Evolutionary conservation across 2,329 filamentous ascomycete species (phyloP), one percentile per base, ranked within the genome.

Genomic region (Pseudocercospora pini-densiflorae): DNA sequence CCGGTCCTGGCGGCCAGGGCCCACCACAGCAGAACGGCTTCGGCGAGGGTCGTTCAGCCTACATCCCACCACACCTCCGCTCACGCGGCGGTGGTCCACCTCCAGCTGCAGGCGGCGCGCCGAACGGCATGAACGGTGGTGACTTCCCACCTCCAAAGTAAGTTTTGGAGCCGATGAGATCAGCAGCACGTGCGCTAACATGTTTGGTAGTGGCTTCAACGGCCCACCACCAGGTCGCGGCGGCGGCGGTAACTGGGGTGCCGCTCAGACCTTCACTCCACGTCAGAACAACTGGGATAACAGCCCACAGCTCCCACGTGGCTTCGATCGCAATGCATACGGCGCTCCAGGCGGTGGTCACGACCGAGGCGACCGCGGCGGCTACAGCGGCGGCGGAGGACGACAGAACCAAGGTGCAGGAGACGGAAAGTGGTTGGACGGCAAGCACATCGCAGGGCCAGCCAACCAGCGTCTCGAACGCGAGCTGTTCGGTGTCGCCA

Each of bases 401-500:
- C 83, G 85, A 73, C 74, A 86, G 77, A 85, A 89, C 75, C 89
- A 91, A 76, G 93, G 94, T 76, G 96, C 93, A 79, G 95, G 95
- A 76, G 95, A 98, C 77, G 95, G 95, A 77, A 90, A 93, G 84
- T 99, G 95, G 95, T 89, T 90, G 77, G 94, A 98, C 73, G 95
- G 95, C 81, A 97, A 98, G 87, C 95, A 99, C 84, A 85, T 97
- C 75, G 88, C 94, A 67, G 95, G 95, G 65, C 93, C 94, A 70
- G 81, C 90, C 74, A 98, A 98, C 84, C 87, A 90, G 71, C 93
- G 94, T 74, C 73, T 97, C 55, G 95, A 99, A 87, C 94, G 94
- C 75, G 95, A 99, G 79, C 91, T 99, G 61, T 99, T 97, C 80
- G 95, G 95, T 77, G 85, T 91, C 59, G 85, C 90, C 74, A 94